Evolutionary conservation across 495 filamentous ascomycete species (phyloP).

Genomic region (Rhizodiscina lignyota): DNA sequence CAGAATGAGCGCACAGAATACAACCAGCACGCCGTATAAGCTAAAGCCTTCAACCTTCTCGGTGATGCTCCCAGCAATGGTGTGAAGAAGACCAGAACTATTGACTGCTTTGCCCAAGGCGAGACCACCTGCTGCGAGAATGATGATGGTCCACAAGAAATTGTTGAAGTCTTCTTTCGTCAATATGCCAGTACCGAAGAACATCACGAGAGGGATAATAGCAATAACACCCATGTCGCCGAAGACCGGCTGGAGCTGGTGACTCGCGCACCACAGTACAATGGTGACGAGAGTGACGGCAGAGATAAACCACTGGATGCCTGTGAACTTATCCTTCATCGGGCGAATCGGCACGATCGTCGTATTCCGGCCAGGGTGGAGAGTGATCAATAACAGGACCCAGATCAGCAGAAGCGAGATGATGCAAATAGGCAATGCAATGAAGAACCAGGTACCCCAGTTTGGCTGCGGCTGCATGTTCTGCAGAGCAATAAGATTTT

Average conservation of each 20-base stretch:
- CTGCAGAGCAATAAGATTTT: conserved; percentile 91
- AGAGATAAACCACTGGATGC: conserved; percentile 85
- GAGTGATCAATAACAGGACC: conserved; percentile 67
- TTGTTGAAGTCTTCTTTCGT: conserved; percentile 99
- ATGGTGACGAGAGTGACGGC: conserved; percentile 77
- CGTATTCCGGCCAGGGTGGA: conserved; percentile 67
- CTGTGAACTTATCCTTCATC: conserved; percentile 73
- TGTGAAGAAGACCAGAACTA: conserved; percentile 81
- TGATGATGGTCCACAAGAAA: conserved; percentile 99
- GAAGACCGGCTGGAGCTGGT: conserved; percentile 73
- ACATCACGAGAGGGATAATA: conserved; percentile 85
- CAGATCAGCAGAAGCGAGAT: conserved; percentile 82
- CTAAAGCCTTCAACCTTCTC: conserved; percentile 56
- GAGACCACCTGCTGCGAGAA: conserved; percentile 85
- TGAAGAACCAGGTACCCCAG: conserved; percentile 95
- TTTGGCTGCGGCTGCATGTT: conserved; percentile 83
- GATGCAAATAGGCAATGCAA: conserved; percentile 83
- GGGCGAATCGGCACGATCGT: conserved; percentile 85
- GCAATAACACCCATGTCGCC: conserved; percentile 98
- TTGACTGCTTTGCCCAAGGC: conserved; percentile 91
- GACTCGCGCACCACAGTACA: conserved; percentile 76
- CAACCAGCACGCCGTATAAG: conserved; percentile 72
- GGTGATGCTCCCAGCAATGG: conserved; percentile 64
- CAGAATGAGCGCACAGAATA: conserved; percentile 72
- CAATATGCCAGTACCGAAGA: conserved; percentile 93